Evolutionary conservation across 2,329 filamentous ascomycete species (phyloP).

Genomic region (Metarhizium album): DNA sequence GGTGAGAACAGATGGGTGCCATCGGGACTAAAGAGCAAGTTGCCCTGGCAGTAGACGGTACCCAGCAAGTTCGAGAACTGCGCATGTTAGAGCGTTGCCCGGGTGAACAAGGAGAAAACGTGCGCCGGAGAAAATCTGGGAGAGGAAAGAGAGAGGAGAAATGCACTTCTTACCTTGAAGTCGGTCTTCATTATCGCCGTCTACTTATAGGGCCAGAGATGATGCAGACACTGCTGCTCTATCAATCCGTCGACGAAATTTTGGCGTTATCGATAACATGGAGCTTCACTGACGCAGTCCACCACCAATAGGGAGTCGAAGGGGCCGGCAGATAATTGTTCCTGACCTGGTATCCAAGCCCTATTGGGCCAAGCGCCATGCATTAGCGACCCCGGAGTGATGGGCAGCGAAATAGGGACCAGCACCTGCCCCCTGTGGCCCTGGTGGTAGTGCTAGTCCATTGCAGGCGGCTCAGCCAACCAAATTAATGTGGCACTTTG

Average conservation of each 20-base stretch:
- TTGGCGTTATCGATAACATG: slow-evolving; percentile 15
- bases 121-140: neutral
- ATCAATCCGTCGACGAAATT: slow-evolving; percentile 22
- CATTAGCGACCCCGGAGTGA: slow-evolving; percentile 13
- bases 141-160: neutral
- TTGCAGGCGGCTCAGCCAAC: no score
- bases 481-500: no score
- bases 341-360: slow-evolving; percentile 15
- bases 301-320: no score
- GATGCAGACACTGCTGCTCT: slow-evolving; percentile 10
- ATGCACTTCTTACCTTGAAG: slow-evolving; percentile 63
- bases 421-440: slow-evolving; percentile 1
- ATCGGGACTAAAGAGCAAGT: slow-evolving; percentile 91
- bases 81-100: neutral
- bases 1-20: slow-evolving; percentile 92
- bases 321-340: slow-evolving; percentile 24
- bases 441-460: no score
- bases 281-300: slow-evolving; percentile 11
- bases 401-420: slow-evolving; percentile 12
- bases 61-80: slow-evolving; percentile 97
- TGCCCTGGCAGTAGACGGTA: slow-evolving; percentile 97
- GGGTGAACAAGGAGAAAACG: no score
- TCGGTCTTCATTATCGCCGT: slow-evolving; percentile 85
- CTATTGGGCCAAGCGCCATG: slow-evolving; percentile 10
- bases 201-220: slow-evolving; percentile 15